Conservation (phyloP, 129 eudicot species). For the Apium graveolens region DNA sequence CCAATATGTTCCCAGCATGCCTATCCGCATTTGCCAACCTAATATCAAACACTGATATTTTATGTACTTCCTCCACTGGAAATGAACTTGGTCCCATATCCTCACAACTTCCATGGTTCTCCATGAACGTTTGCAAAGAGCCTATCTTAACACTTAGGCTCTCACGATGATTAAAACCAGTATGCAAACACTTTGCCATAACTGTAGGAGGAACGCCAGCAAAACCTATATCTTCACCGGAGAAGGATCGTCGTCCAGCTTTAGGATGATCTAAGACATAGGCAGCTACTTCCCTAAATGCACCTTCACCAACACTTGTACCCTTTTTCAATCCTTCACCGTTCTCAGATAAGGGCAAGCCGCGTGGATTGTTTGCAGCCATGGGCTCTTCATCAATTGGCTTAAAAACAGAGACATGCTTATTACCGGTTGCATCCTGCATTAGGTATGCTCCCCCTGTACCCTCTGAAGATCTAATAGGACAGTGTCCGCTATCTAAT, state of each 20-base stretch:
- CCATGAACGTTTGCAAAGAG: conserved; percentile 46
- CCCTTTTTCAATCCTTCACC: conserved; percentile 55
- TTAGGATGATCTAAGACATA: conserved; percentile 48
- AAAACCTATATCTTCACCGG: conserved; percentile 30
- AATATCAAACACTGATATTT: conserved; percentile 38
- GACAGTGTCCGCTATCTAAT: conserved; percentile 27
- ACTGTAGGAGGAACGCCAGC: conserved; percentile 46
- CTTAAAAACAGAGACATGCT: conserved; percentile 42
- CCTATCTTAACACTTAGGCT: conserved; percentile 29
- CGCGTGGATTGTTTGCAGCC: conserved; percentile 47
- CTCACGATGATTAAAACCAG: conserved; percentile 37
- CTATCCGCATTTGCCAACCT: conserved; percentile 43
- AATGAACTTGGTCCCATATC: conserved; percentile 44
- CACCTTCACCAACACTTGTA: conserved; percentile 52
- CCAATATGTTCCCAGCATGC: conserved; percentile 40
- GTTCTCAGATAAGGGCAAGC: conserved; percentile 33
- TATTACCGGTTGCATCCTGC: conserved; percentile 31
- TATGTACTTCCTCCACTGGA: conserved; percentile 43
- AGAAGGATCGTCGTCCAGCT: conserved; percentile 27
- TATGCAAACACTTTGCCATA: conserved; percentile 33
- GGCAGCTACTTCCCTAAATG: conserved; percentile 45
- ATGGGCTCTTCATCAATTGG: conserved; percentile 57
- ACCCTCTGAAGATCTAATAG: conserved; percentile 45
- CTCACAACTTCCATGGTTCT: conserved; percentile 46
- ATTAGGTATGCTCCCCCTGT: conserved; percentile 52